Evolutionary conservation across 257 asterid species (phyloP).

Genomic region (Euphrasia confusa): DNA sequence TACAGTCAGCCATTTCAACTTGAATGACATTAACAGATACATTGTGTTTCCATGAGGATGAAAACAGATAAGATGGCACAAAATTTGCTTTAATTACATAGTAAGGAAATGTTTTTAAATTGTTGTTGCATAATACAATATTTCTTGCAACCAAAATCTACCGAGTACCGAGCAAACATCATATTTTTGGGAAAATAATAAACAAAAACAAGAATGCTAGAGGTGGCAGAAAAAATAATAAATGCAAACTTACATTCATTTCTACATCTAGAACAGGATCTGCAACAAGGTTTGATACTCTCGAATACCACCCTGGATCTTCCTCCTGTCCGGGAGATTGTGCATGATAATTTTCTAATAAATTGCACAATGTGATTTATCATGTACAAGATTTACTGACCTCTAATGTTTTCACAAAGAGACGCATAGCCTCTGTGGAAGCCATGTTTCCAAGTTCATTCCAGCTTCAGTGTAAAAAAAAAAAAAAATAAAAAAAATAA

Average conservation of each 20-base stretch:
- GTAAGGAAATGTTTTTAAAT: conserved; percentile 2
- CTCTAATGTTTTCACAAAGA: conserved; percentile 95
- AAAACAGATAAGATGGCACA: not conserved
- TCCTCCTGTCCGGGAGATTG: conserved; percentile 62
- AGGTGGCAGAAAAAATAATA: conserved; percentile 19
- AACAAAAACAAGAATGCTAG: conserved; percentile 14
- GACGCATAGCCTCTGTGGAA: conserved; percentile 95
- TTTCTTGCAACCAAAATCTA: conserved; percentile 17
- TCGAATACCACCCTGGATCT: conserved; percentile 97
- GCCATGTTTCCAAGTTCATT: conserved; percentile 86
- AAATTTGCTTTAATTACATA: not conserved
- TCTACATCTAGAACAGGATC: conserved; percentile 72
- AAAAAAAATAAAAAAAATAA: too few relatives aligned
- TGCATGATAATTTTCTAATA: conserved; percentile 6
- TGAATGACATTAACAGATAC: not conserved
- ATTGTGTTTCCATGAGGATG: not conserved
- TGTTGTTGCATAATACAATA: conserved; percentile 9
- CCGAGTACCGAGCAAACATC: not conserved
- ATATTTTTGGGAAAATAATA: conserved; percentile 2
- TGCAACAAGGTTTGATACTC: conserved; percentile 57
- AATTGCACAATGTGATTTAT: conserved; percentile 15
- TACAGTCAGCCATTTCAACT: not conserved
- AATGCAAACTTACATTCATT: conserved; percentile 62
- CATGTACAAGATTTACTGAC: conserved; percentile 35
- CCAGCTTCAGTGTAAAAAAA: conserved; percentile 53